These are phyloP conservation scores for Trichomonascaceae sp. DNA, from an alignment of 1,139 yeast species.

Conservation along the genomic window DNA sequence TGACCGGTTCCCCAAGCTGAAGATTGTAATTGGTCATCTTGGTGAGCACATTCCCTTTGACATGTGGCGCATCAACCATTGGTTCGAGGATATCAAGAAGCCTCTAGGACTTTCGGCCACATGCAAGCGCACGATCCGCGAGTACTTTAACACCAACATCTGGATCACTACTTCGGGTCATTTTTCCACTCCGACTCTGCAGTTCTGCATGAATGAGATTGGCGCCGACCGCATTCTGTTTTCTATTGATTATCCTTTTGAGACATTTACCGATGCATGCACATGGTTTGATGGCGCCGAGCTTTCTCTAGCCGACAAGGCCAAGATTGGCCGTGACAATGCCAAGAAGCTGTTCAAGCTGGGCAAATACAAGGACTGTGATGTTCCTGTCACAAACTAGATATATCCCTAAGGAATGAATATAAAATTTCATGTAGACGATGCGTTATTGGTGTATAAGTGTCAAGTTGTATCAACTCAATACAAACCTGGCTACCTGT, in stretches of 20 bases:
- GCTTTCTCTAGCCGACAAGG: constrained; percentile 5
- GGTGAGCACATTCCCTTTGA: constrained; percentile 6
- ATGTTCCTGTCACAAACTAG: too few species aligned
- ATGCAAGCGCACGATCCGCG: constrained; percentile 5
- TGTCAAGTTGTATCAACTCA: too few species aligned
- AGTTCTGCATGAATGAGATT: constrained; percentile 4
- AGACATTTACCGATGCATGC: constrained; percentile 5
- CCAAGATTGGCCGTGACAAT: constrained; percentile 6
- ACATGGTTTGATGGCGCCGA: constrained; percentile 6
- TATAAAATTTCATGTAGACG: too few species aligned
- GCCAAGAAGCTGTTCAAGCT: constrained; percentile 6
- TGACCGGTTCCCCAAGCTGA: constrained; percentile 6
- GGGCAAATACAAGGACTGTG: constrained; percentile 4
- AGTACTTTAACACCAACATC: constrained; percentile 5
- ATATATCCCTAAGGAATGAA: too few species aligned
- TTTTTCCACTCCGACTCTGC: constrained; percentile 3
- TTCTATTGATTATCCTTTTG: constrained; percentile 6
- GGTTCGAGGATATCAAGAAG: constrained; percentile 6
- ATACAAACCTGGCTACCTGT: too few species aligned
- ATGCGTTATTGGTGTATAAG: too few species aligned
- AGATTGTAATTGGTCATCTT: constrained; percentile 4
- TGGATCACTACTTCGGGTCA: constrained; percentile 7
- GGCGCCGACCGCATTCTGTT: constrained; percentile 5
- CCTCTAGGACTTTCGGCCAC: constrained; percentile 3
- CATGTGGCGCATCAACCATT: constrained; percentile 6